Conservation (phyloP, 2,329 filamentous ascomycete genomes). For the Ilyonectria sp. region DNA sequence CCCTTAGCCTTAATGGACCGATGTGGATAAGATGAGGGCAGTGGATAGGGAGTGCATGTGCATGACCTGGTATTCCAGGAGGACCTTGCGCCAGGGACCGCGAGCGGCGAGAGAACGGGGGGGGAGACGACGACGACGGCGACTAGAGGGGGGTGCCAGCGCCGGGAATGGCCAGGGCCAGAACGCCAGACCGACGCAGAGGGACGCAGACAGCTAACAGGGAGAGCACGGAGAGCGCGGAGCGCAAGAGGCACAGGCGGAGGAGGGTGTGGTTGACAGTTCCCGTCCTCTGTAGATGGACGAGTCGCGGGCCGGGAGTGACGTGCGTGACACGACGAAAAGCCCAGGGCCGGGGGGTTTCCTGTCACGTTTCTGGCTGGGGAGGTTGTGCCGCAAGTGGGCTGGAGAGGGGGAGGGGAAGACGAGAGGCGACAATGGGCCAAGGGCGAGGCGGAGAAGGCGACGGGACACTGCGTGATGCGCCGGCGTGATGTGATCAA, state of each 20-base stretch:
- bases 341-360: conserved; percentile 20
- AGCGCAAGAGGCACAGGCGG: not conserved
- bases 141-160: conserved; percentile 7
- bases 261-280: conserved; percentile 5
- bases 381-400: conserved; percentile 27
- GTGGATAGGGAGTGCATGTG: conserved; percentile 44
- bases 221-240: not conserved
- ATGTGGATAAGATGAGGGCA: conserved; percentile 40
- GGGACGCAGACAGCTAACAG: not conserved
- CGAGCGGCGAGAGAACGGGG: conserved; percentile 17
- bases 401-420: conserved; percentile 14
- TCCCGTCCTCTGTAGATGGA: conserved; percentile 16
- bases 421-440: conserved; percentile 15
- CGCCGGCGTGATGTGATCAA: conserved; percentile 26
- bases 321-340: conserved; percentile 33
- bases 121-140: conserved; percentile 12
- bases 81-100: conserved; percentile 8
- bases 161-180: conserved; percentile 6
- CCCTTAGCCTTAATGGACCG: conserved; percentile 30
- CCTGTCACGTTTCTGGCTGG: conserved; percentile 28
- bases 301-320: conserved; percentile 33
- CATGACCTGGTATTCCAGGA: conserved; percentile 37
- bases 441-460: conserved; percentile 9
- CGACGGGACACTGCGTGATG: conserved; percentile 1
- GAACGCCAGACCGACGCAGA: conserved; percentile 7